These are phyloP conservation scores for Dictyostelium purpureum DNA, from an alignment of 78 protist genomes.

Conservation along the genomic window DNA sequence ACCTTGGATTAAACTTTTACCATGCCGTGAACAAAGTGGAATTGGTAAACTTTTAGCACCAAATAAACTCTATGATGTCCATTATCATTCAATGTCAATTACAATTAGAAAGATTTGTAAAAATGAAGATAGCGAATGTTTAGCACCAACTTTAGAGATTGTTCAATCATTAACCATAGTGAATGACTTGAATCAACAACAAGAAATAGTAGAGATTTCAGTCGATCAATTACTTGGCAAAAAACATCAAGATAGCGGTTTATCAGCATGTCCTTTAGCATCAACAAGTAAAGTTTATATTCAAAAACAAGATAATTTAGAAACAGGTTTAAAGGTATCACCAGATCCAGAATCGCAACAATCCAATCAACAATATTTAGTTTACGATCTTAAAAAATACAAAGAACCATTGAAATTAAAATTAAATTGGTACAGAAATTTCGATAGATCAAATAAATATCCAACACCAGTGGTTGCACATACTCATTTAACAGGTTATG, in stretches of 20 bases:
- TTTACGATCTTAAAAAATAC: constrained; percentile 43
- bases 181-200: constrained; percentile 14
- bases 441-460: not conserved
- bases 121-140: not conserved
- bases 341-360: not conserved
- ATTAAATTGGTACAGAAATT: constrained; percentile 6
- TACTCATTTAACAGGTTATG: constrained; percentile 79
- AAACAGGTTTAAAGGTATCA: not conserved
- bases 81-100: constrained; percentile 73
- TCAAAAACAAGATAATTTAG: not conserved
- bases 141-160: constrained; percentile 23
- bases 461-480: constrained; percentile 44
- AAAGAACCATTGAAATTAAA: constrained; percentile 14
- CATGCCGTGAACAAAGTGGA: constrained; percentile 84
- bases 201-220: not conserved
- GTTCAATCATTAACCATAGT: constrained; percentile 64
- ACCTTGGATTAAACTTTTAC: constrained; percentile 90
- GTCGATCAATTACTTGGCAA: constrained; percentile 23
- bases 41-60: constrained; percentile 68
- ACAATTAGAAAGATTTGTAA: constrained; percentile 42
- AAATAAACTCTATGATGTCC: constrained; percentile 51
- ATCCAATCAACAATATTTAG: not conserved
- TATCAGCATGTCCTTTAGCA: constrained; percentile 61
- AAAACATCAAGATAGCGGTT: constrained; percentile 4
- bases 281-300: constrained; percentile 41